Base-by-base conservation (phyloP, 2,329 filamentous ascomycete species). In the Colletotrichum sp. region DNA sequence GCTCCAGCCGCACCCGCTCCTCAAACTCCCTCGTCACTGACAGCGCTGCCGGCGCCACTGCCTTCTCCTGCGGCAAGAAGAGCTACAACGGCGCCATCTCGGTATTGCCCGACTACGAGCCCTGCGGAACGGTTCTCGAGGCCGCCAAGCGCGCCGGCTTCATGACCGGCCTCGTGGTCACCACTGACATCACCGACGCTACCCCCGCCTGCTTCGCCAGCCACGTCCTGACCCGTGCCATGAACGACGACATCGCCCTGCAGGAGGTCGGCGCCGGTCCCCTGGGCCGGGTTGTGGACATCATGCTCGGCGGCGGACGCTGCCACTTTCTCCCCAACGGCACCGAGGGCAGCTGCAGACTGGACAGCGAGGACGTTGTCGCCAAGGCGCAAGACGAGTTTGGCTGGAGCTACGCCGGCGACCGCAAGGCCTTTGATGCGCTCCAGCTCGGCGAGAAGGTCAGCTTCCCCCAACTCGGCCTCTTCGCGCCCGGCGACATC, bases 41-140 rank as follows among this genome's bases (percentile, higher is more conserved):
- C 85, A 98, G 95, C 75, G 97, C 97, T 7, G 97, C 97, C n/a
- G 97, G 97, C 49, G 97, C 97, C 5, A 99, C 97, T 1, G 97
- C 97, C 1, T 99, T 99, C 84, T 96, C 95, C 4, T 99, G 97
- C 82, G 96, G 92, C 25, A 87, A 90, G 82, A 99, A 99, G 91
- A 98, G 94, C 84, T 99, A 99, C 88, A 99, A 99, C 82, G 96
- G 96, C 64, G 97, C 97, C 79, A 99, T 99, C 80, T 95, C 95
- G 12, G 94, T 98, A 70, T 89, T 98, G 19, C 96, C 96, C 1
- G 93, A 98, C 84, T 92, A 94, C 79, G 92, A 92, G 34, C 95
- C 97, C 6, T 99, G 97, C 84, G 97, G 96, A 9, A 98, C 96
- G 22, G 95, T 93, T 6, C 91, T 99, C 69, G 97, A 99, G 87